Percentiles rank a stretch among this genome's conserved stretches.
These are phyloP conservation scores for Trifolium fragiferum DNA, from an alignment of 306 rosid species.

Conservation along the genomic window DNA sequence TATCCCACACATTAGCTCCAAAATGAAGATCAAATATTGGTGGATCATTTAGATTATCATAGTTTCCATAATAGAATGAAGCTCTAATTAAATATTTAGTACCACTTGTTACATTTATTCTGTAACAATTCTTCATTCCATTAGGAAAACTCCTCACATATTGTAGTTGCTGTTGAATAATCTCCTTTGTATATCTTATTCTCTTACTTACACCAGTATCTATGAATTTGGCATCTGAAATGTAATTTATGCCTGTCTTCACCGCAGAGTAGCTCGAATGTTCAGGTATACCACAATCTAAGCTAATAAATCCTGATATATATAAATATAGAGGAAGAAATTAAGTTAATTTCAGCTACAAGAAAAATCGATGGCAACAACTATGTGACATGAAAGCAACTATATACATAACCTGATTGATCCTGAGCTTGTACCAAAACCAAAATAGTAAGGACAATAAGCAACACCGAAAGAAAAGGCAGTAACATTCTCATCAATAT, in stretches of 20 bases:
- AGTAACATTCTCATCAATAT: background rate
- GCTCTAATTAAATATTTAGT: background rate
- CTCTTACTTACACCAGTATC: too few species aligned
- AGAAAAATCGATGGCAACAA: too few species aligned
- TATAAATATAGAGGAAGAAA: too few species aligned
- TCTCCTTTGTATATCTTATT: rapidly evolving
- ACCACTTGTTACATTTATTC: background rate
- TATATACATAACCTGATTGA: conserved; percentile 18
- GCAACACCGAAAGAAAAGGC: background rate
- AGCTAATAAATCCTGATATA: too few species aligned
- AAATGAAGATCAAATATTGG: background rate
- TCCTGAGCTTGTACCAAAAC: conserved; percentile 1
- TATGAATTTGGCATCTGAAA: too few species aligned
- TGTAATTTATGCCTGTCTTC: too few species aligned
- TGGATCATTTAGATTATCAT: background rate
- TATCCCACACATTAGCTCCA: background rate
- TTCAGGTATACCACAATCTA: too few species aligned
- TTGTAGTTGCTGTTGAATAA: too few species aligned
- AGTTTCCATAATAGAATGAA: background rate
- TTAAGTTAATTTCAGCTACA: too few species aligned
- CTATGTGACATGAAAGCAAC: background rate
- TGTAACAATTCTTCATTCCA: background rate
- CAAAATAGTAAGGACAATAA: background rate
- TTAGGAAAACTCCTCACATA: background rate
- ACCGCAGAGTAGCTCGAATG: too few species aligned